Conservation (phyloP, 495 filamentous ascomycete genomes). For the Annulohypoxylon moriforme region DNA sequence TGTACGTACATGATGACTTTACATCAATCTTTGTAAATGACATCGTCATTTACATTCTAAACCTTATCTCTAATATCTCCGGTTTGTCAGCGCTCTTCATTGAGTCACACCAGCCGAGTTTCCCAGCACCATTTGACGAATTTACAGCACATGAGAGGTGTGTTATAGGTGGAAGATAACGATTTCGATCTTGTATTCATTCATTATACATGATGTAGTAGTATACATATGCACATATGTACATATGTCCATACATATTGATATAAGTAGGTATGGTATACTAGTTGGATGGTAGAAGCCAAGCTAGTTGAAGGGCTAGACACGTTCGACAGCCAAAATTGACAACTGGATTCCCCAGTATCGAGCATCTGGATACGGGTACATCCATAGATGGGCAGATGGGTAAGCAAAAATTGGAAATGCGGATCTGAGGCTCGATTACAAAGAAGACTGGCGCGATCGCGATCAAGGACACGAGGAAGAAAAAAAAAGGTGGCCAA, state of each 20-base stretch:
- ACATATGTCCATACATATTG: too few species aligned
- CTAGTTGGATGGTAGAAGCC: conserved; percentile 6
- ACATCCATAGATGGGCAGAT: background rate
- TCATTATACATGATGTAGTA: background rate
- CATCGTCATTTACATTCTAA: conserved; percentile 33
- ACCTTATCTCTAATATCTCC: conserved; percentile 39
- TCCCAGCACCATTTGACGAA: background rate
- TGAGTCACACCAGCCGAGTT: conserved; percentile 1
- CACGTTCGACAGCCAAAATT: conserved; percentile 15
- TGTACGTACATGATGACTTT: conserved; percentile 9
- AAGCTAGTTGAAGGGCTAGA: background rate
- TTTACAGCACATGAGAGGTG: background rate
- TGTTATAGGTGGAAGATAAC: conserved; percentile 32
- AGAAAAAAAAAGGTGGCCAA: conserved; percentile 19
- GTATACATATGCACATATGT: background rate
- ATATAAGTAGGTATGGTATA: too few species aligned
- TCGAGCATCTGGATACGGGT: background rate
- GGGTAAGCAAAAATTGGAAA: conserved; percentile 3
- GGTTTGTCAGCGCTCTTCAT: conserved; percentile 16
- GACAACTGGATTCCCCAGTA: conserved; percentile 5
- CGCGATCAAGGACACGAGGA: conserved; percentile 25
- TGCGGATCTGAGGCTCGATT: conserved; percentile 19
- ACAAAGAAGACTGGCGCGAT: conserved; percentile 30
- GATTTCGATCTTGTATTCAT: conserved; percentile 8
- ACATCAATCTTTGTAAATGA: conserved; percentile 19